Conservation (phyloP, 495 filamentous ascomycete species). For the Lineolata rhizophorae region DNA sequence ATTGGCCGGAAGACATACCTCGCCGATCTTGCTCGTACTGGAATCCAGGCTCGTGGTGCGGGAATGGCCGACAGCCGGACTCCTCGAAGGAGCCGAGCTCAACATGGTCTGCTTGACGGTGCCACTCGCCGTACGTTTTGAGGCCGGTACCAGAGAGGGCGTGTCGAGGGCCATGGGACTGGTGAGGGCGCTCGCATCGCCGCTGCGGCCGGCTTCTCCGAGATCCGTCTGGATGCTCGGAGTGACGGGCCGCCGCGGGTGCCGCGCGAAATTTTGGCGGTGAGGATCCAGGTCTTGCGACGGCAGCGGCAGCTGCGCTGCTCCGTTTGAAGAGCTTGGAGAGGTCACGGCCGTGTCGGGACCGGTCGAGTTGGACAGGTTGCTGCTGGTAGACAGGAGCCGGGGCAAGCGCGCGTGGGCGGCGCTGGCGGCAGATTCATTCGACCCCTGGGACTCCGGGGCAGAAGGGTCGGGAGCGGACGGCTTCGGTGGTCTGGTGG, state of each 20-base stretch:
- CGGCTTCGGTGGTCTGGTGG: too few species aligned
- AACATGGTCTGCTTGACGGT: neutral
- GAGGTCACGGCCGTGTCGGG: neutral
- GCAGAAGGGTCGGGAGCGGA: too few species aligned
- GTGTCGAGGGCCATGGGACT: neutral
- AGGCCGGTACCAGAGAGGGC: neutral
- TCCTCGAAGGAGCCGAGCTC: neutral
- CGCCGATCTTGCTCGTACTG: too few species aligned
- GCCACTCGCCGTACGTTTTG: slow-evolving; percentile 1
- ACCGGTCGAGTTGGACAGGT: neutral
- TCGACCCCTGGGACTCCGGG: too few species aligned
- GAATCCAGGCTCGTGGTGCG: too few species aligned
- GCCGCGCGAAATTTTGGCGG: neutral
- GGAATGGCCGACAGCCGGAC: too few species aligned
- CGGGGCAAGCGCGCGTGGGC: too few species aligned
- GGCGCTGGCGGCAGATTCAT: too few species aligned
- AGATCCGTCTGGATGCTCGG: neutral
- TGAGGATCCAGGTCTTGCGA: neutral
- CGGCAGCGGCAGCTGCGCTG: neutral
- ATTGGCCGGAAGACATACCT: too few species aligned
- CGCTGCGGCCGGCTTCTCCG: neutral
- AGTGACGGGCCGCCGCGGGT: neutral
- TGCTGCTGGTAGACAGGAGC: neutral
- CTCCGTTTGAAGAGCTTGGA: neutral
- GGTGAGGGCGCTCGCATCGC: neutral